Percentiles rank a stretch among this genome's conserved stretches.
phyloP scores from a whole-genome alignment of 805 yeast species.

The Schizosaccharomyces pombe region DNA sequence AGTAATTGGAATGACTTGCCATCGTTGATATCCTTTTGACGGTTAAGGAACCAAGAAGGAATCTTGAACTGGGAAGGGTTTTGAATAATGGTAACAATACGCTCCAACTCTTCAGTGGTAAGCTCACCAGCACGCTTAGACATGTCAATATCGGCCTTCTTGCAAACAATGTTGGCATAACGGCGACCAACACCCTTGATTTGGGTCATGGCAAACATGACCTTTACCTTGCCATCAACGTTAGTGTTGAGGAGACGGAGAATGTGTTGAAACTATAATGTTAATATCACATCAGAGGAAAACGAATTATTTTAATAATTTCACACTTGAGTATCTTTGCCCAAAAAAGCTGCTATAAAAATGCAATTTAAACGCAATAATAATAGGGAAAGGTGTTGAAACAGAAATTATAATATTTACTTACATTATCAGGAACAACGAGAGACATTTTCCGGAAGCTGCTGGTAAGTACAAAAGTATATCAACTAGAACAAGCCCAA shows the following conservation, averaged over 20 bases:
- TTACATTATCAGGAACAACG: constrained; percentile 2
- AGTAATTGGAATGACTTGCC: constrained; percentile 98
- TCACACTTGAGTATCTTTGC: too few relatives aligned
- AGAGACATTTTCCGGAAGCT: constrained; percentile 2
- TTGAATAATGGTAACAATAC: constrained; percentile 98
- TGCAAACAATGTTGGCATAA: constrained; percentile 98
- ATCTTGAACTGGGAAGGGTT: constrained; percentile 98
- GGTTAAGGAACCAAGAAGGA: constrained; percentile 99
- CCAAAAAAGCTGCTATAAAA: not conserved
- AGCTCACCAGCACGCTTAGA: constrained; percentile 99
- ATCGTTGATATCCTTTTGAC: constrained; percentile 94
- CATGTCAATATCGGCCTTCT: constrained; percentile 98
- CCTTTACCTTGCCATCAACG: constrained; percentile 99
- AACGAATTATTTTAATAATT: too few relatives aligned
- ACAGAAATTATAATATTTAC: not conserved
- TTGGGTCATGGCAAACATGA: constrained; percentile 99
- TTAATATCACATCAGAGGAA: too few relatives aligned
- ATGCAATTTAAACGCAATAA: not conserved
- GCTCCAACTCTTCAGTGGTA: constrained; percentile 99
- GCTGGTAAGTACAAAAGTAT: constrained; percentile 2
- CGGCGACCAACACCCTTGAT: constrained; percentile 99
- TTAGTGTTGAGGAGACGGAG: constrained; percentile 99
- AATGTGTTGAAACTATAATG: constrained; percentile 96
- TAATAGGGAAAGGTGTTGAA: not conserved
- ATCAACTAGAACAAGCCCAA: too few relatives aligned